phyloP scores from a whole-genome alignment of 495 filamentous ascomycete genomes.

The Tuber aestivum region DNA sequence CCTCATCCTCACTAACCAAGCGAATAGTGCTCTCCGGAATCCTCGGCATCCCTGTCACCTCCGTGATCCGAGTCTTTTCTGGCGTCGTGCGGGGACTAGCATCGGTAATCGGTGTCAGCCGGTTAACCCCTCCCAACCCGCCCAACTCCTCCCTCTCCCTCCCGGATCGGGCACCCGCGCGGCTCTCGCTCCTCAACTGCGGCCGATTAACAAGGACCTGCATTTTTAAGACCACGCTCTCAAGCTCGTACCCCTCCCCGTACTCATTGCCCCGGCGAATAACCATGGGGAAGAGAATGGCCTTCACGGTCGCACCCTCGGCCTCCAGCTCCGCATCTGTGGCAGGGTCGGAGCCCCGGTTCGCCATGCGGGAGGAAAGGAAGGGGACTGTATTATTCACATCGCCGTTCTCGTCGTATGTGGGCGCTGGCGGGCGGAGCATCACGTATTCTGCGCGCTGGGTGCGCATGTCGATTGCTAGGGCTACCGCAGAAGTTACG shows the following conservation, averaged over 20 bases:
- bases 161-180: conserved; percentile 4
- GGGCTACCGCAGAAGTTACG: conserved; percentile 70
- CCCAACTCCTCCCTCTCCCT: not conserved
- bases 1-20: conserved; percentile 27
- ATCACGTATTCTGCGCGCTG: conserved; percentile 95
- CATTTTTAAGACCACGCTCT: conserved; percentile 87
- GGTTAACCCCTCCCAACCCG: conserved; percentile 9
- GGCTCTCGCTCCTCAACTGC: conserved; percentile 34
- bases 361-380: conserved; percentile 88
- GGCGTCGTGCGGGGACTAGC: conserved; percentile 31
- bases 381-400: conserved; percentile 74
- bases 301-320: conserved; percentile 68
- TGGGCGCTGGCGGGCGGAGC: conserved; percentile 89
- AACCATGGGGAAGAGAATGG: conserved; percentile 89
- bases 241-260: conserved; percentile 70
- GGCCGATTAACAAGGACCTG: conserved; percentile 68
- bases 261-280: conserved; percentile 87
- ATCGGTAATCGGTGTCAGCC: conserved; percentile 38
- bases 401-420: conserved; percentile 89
- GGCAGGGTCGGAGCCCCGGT: conserved; percentile 63
- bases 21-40: conserved; percentile 40
- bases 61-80: conserved; percentile 25
- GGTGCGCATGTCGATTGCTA: conserved; percentile 93
- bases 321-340: conserved; percentile 72
- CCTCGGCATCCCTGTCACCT: conserved; percentile 15